Base-by-base conservation (phyloP, 2,329 filamentous ascomycete genomes). In the Ascochyta clinopodiicola region DNA sequence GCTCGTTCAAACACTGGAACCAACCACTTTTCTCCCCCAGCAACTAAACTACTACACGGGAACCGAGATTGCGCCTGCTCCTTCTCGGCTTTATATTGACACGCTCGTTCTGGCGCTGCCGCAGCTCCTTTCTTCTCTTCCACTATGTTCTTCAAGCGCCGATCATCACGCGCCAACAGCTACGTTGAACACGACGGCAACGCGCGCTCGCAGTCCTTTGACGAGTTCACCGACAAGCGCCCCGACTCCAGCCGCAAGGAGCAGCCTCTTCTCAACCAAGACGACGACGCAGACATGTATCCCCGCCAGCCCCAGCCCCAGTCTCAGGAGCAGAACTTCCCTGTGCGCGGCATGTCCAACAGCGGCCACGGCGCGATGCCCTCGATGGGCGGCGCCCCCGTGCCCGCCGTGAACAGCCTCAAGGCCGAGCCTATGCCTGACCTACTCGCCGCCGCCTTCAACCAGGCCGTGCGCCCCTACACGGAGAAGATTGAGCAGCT, bases 401-500 rank as follows among this genome's bases (percentile, higher is more conserved):
- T 65, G n/a, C 68, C 69, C 7, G 45, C 64, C 3, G 58, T 67
- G 59, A 60, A 52, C 56, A 50, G 44, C 17, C 10, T 56, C 46
- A 71, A 72, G 62, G 37, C 69, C 3, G 79, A 80, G 64, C 73
- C 79, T 19, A 77, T 80, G 64, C 81, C 81, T 12, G 81, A 84
- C 64, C 76, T 82, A 40, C 72, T 84, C 22, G 75, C 79, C 24
- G 77, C 78, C 49, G 81, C 81, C 49, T 84, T 83, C 78, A 82
- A 82, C 64, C 79, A 81, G 67, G 80, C 81, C 13, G 72, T 83
- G 32, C 72, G 78, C 40, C 81, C 81, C 9, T 81, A 82, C 68
- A 77, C 74, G n/a, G 81, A 82, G 48, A 80, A 81, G 72, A 81
- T 83, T 47, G 80, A 83, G 62, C 74, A 77, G 53, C 71, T 83